Evolutionary conservation across 306 rosid genomes (phyloP).

Genomic region (Hippophae tibetana): DNA sequence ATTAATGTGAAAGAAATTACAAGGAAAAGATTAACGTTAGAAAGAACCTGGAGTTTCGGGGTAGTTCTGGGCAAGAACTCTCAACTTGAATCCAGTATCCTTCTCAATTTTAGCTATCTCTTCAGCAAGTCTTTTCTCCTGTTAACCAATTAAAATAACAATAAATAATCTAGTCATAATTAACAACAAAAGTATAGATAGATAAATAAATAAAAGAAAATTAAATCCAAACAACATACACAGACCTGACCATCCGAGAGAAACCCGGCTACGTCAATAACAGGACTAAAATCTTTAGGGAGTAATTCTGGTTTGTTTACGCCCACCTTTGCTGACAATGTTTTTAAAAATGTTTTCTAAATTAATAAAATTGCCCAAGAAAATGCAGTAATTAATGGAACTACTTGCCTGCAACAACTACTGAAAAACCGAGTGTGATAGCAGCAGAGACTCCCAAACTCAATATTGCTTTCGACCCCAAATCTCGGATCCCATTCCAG

Average conservation of each 20-base stretch:
- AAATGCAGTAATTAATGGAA: neutral
- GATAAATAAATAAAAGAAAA: neutral
- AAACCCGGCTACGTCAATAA: conserved; percentile 95
- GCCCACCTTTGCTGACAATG: conserved; percentile 66
- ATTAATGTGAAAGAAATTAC: neutral
- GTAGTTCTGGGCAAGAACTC: conserved; percentile 92
- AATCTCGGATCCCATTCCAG: conserved; percentile 17
- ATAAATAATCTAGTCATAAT: neutral
- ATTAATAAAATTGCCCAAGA: neutral
- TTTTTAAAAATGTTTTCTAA: too few relatives aligned
- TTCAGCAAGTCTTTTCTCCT: conserved; percentile 69
- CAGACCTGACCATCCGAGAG: conserved; percentile 91
- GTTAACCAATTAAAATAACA: conserved; percentile 10
- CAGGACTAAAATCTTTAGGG: conserved; percentile 66
- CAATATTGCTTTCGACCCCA: conserved; percentile 34
- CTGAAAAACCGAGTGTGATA: conserved; percentile 50
- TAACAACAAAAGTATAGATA: neutral
- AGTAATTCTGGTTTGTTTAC: conserved; percentile 92
- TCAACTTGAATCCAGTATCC: conserved; percentile 75
- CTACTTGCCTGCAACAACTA: conserved; percentile 53
- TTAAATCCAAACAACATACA: neutral
- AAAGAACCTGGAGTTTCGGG: conserved; percentile 80
- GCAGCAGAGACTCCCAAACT: conserved; percentile 55
- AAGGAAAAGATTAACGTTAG: neutral
- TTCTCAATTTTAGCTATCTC: conserved; percentile 67